phyloP scores from a whole-genome alignment of 371 early-diverging fungal genomes.

The Vavraia culicis region DNA sequence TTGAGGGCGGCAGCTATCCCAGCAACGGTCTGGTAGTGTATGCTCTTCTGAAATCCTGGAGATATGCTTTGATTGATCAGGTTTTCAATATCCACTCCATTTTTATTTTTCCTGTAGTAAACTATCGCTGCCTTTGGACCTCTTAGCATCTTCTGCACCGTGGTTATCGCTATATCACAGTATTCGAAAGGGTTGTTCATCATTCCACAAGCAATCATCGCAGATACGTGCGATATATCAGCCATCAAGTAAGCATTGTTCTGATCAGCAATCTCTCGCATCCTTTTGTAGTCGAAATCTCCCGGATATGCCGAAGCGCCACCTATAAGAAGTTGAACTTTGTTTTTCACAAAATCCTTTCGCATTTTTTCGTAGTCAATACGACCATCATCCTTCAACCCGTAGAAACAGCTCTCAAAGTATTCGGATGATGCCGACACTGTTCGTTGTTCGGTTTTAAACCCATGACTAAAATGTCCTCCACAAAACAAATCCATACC shows the following conservation, averaged over 20 bases:
- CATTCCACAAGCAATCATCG: constrained; percentile 27
- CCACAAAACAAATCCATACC: constrained; percentile 90
- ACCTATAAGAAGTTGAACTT: constrained; percentile 78
- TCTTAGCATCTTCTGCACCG: constrained; percentile 88
- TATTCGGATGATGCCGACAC: constrained; percentile 77
- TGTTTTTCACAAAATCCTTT: constrained; percentile 52
- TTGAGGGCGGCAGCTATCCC: constrained; percentile 82
- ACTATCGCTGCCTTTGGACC: constrained; percentile 96
- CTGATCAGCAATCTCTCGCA: constrained; percentile 47
- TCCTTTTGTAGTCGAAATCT: constrained; percentile 61
- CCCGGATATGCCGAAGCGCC: constrained; percentile 84
- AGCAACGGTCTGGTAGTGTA: constrained; percentile 92
- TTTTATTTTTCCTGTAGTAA: constrained; percentile 60
- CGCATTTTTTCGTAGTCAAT: constrained; percentile 80
- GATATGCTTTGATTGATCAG: constrained; percentile 91
- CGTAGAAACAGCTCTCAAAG: constrained; percentile 88
- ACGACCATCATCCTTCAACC: constrained; percentile 57
- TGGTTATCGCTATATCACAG: constrained; percentile 90
- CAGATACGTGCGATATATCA: constrained; percentile 91
- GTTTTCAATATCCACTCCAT: constrained; percentile 48
- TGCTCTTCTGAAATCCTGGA: constrained; percentile 93
- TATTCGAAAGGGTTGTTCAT: constrained; percentile 57
- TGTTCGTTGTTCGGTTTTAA: constrained; percentile 81
- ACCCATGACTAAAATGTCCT: constrained; percentile 95
- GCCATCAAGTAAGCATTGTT: constrained; percentile 72